phyloP scores from a whole-genome alignment of 208 protist genomes.

The Balamuthia mandrillaris region DNA sequence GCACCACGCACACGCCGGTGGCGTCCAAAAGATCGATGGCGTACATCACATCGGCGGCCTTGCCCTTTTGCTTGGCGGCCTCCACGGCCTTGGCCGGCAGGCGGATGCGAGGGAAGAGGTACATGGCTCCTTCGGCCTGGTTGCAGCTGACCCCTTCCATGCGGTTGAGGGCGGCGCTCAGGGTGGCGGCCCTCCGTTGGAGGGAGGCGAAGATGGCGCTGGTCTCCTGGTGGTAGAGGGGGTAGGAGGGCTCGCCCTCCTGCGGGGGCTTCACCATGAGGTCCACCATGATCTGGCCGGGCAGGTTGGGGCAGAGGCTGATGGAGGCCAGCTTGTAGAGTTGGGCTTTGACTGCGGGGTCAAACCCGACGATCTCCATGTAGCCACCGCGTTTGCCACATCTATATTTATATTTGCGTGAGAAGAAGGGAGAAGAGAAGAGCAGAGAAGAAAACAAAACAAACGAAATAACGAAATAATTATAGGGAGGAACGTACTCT shows the following conservation, averaged over 20 bases:
- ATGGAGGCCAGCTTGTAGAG: slow-evolving; percentile 94
- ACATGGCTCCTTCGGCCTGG: slow-evolving; percentile 90
- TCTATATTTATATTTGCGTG: background rate
- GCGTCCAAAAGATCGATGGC: slow-evolving; percentile 90
- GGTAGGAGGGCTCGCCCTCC: slow-evolving; percentile 84
- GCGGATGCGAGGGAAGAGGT: slow-evolving; percentile 92
- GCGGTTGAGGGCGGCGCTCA: slow-evolving; percentile 81
- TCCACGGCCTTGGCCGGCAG: slow-evolving; percentile 79
- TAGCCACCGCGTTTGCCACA: slow-evolving; percentile 98
- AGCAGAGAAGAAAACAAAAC: background rate
- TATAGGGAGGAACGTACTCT: slow-evolving; percentile 65
- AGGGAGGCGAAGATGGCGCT: slow-evolving; percentile 77
- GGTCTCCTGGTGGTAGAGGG: slow-evolving; percentile 79
- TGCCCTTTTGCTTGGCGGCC: slow-evolving; percentile 69
- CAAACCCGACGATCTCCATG: slow-evolving; percentile 80
- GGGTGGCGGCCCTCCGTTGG: slow-evolving; percentile 56
- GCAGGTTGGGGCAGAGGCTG: slow-evolving; percentile 90
- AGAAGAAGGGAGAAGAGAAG: background rate
- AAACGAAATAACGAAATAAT: background rate
- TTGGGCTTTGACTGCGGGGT: slow-evolving; percentile 72
- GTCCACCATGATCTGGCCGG: slow-evolving; percentile 71
- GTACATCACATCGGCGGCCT: slow-evolving; percentile 90
- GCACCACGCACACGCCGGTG: slow-evolving; percentile 81
- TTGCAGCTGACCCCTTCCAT: slow-evolving; percentile 87
- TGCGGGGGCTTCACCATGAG: slow-evolving; percentile 93